A percentile compares a stretch with the other conserved stretches of the same genome.
These are phyloP conservation scores for Stramenopiles sp. DNA, from an alignment of 352 stramenopile genomes.

Conservation along the genomic window DNA sequence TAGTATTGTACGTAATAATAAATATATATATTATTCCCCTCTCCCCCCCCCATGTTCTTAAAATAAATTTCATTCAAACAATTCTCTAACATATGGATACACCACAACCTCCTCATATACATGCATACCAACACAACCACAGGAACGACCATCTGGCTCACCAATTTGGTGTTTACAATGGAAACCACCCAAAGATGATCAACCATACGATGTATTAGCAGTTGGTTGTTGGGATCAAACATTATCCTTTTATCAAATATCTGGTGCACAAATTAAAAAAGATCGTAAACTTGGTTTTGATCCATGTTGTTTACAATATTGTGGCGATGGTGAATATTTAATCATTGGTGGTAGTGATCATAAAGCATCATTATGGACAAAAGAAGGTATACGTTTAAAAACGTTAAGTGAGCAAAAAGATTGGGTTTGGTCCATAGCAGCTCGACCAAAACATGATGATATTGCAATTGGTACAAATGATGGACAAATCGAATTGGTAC, in stretches of 20 bases:
- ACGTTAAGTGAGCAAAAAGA: conserved; percentile 47
- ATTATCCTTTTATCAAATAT: conserved; percentile 67
- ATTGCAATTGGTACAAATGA: conserved; percentile 59
- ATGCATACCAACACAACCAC: no score
- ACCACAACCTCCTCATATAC: no score
- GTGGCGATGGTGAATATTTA: conserved; percentile 69
- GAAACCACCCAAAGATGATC: conserved; percentile 49
- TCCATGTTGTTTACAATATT: conserved; percentile 62
- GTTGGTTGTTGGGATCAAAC: conserved; percentile 80
- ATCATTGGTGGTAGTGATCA: conserved; percentile 59
- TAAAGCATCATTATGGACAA: conserved; percentile 62
- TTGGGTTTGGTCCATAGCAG: conserved; percentile 68
- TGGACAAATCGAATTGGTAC: conserved; percentile 51
- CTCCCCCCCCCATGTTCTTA: no score
- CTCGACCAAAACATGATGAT: conserved; percentile 34
- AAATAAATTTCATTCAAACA: no score
- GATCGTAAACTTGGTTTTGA: conserved; percentile 67
- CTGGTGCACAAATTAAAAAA: conserved; percentile 52
- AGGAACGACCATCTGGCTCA: conserved; percentile 19
- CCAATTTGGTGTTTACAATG: conserved; percentile 63
- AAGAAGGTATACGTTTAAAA: conserved; percentile 28
- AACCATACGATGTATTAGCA: conserved; percentile 47
- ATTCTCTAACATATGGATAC: no score
- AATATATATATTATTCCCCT: no score
- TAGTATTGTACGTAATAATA: conserved; percentile 60